A percentile compares a stretch with the other conserved stretches of the same genome.
Conservation (phyloP, 1,284 basidiomycete genomes). For the Microbotryomycetes sp. region DNA sequence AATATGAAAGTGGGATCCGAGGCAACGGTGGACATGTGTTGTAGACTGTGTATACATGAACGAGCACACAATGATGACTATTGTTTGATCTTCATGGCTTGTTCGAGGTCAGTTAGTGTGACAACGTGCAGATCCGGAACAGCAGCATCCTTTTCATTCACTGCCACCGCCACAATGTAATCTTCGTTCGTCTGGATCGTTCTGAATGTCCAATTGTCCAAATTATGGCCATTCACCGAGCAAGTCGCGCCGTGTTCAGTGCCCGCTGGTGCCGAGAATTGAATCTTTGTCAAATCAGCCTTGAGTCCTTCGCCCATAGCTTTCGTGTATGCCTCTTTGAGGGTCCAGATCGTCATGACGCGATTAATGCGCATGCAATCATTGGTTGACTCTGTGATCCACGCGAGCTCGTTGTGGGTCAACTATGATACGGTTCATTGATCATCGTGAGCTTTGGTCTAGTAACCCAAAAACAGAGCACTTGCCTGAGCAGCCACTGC, state of each 20-base stretch:
- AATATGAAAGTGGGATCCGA: no score
- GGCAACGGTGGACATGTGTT: no score
- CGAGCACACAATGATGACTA: no score
- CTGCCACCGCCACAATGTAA: not conserved
- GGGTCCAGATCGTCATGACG: constrained; percentile 73
- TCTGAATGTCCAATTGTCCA: not conserved
- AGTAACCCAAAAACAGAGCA: not conserved
- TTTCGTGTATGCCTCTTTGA: constrained; percentile 81
- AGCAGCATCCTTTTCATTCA: not conserved
- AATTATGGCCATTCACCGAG: no score
- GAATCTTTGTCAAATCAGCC: constrained; percentile 13
- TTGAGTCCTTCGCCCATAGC: constrained; percentile 51
- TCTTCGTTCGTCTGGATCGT: not conserved
- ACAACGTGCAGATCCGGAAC: not conserved
- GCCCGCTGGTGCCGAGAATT: no score
- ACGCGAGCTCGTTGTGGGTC: not conserved
- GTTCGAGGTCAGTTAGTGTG: no score
- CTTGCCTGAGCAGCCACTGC: no score
- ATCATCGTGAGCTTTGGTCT: not conserved
- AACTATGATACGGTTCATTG: not conserved
- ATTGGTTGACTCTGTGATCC: not conserved
- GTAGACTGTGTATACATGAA: no score
- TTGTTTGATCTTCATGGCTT: no score
- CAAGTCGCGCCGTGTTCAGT: no score
- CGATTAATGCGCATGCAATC: constrained; percentile 32